Conservation (phyloP, 2,329 filamentous ascomycete species). For the Sclerotinia borealis region DNA sequence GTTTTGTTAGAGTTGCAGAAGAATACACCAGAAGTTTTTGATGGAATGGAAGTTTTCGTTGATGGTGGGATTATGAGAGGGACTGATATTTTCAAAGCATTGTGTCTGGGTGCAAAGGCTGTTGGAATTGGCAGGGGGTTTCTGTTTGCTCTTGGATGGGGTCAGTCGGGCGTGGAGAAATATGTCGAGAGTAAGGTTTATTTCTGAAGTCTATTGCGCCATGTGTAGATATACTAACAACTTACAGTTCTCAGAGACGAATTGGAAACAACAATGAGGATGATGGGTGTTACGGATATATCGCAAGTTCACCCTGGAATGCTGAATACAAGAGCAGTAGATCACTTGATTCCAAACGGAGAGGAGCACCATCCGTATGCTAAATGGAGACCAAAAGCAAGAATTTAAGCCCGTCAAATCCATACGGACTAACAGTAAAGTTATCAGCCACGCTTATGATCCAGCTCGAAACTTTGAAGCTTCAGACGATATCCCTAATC, state of each 20-base stretch:
- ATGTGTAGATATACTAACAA: slow-evolving; percentile 7
- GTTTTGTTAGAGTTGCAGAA: slow-evolving; percentile 57
- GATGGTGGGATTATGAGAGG: slow-evolving; percentile 62
- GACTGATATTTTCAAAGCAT: slow-evolving; percentile 60
- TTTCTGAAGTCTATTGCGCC: background rate
- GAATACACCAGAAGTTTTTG: slow-evolving; percentile 54
- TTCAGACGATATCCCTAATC: background rate
- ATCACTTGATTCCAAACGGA: slow-evolving; percentile 39
- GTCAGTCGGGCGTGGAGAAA: slow-evolving; percentile 50
- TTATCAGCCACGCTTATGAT: background rate
- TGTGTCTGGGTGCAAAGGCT: slow-evolving; percentile 58
- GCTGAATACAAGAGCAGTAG: slow-evolving; percentile 48
- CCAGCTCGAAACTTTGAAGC: background rate
- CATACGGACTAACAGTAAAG: background rate
- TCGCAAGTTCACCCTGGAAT: slow-evolving; percentile 55
- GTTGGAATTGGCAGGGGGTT: slow-evolving; percentile 58
- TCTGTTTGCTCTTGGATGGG: slow-evolving; percentile 55
- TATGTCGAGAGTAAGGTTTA: slow-evolving; percentile 45
- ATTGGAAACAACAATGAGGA: slow-evolving; percentile 58
- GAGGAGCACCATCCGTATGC: slow-evolving; percentile 42
- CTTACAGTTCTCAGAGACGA: slow-evolving; percentile 49
- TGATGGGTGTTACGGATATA: slow-evolving; percentile 57
- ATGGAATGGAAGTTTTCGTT: slow-evolving; percentile 53
- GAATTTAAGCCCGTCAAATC: slow-evolving; percentile 22
- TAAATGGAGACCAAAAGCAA: slow-evolving; percentile 31